A percentile compares a stretch with the other conserved stretches of the same genome.
Evolutionary conservation across 768 basidiomycete genomes (phyloP).

Genomic region (Rhizopogon rudus): DNA sequence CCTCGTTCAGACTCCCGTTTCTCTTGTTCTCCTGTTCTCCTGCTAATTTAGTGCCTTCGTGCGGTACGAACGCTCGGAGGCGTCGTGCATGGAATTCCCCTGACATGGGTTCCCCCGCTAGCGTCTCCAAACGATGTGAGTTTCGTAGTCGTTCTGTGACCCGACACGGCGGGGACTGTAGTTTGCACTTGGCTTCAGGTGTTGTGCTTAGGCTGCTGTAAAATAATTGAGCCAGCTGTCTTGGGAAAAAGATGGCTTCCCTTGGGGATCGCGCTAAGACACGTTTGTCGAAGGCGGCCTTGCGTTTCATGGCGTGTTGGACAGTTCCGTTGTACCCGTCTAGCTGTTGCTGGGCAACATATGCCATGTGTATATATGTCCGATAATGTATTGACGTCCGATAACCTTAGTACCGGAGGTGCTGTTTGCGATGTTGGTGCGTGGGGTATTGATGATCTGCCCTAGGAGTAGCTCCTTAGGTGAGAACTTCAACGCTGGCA

Average conservation of each 20-base stretch:
- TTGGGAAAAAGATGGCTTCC: constrained; percentile 18
- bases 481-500: constrained; percentile 11
- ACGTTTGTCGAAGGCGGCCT: constrained; percentile 22
- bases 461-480: constrained; percentile 31
- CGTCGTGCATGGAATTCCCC: constrained; percentile 12
- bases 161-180: constrained; percentile 24
- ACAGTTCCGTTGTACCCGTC: constrained; percentile 23
- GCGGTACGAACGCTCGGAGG: constrained; percentile 15
- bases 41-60: constrained; percentile 13
- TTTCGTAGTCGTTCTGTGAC: constrained; percentile 9
- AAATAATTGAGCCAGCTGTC: constrained; percentile 28
- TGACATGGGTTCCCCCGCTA: constrained; percentile 9
- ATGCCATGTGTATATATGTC: constrained; percentile 18
- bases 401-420: too few relatives aligned
- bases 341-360: constrained; percentile 24
- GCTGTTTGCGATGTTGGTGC: not conserved
- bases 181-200: constrained; percentile 19
- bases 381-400: too few relatives aligned
- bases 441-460: constrained; percentile 21
- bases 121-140: constrained; percentile 17
- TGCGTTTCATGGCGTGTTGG: constrained; percentile 18
- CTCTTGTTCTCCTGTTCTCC: not conserved
- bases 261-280: not conserved
- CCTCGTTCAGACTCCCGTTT: too few relatives aligned
- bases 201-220: constrained; percentile 20